phyloP scores from a whole-genome alignment of 371 early-diverging fungal genomes.

The Mucor irregularis region DNA sequence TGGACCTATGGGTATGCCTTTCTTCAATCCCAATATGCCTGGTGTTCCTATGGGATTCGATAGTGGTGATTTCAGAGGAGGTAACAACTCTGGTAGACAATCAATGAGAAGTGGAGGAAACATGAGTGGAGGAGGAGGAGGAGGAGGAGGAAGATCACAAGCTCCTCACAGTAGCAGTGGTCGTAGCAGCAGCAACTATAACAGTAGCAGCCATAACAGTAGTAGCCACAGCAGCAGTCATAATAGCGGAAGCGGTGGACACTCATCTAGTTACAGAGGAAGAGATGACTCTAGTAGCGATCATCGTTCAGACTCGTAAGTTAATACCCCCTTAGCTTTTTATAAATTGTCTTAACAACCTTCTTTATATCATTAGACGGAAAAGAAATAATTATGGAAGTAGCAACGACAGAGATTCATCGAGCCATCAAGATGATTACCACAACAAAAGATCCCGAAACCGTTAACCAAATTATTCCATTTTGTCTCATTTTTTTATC shows the following conservation, averaged over 20 bases:
- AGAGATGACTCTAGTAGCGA: constrained; percentile 18
- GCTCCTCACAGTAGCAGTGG: constrained; percentile 1
- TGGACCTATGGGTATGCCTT: constrained; percentile 26
- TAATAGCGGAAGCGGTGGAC: constrained; percentile 1
- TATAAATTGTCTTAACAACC: neutral
- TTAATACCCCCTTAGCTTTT: neutral
- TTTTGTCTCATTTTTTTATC: neutral
- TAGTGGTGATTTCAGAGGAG: constrained; percentile 19
- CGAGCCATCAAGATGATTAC: constrained; percentile 16
- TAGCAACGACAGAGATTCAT: constrained; percentile 15
- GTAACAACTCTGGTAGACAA: constrained; percentile 1
- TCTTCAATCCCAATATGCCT: constrained; percentile 25
- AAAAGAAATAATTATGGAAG: constrained; percentile 6
- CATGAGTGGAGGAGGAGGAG: no score
- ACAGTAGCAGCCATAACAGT: neutral
- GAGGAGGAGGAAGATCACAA: neutral
- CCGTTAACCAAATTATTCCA: neutral
- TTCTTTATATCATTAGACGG: constrained; percentile 10
- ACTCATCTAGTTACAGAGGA: constrained; percentile 10
- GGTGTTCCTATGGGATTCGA: constrained; percentile 25
- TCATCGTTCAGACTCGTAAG: constrained; percentile 27
- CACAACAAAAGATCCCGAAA: constrained; percentile 20
- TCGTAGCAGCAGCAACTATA: neutral
- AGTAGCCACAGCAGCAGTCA: neutral
- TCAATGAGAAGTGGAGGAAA: constrained; percentile 8